Evolutionary conservation across 257 asterid species (phyloP).

Genomic region (Anisodus tanguticus): DNA sequence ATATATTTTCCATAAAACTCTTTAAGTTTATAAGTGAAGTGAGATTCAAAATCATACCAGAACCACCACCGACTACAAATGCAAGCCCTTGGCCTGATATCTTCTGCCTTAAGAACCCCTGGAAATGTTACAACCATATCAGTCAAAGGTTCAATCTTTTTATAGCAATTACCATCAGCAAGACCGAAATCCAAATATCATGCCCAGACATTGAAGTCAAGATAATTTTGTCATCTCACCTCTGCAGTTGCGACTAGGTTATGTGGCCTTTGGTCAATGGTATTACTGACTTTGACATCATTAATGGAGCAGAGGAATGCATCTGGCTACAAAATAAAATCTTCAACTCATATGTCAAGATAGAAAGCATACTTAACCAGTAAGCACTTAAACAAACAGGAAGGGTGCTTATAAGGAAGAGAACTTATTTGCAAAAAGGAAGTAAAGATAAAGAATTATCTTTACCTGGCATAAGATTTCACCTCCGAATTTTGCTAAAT

Average conservation of each 20-base stretch:
- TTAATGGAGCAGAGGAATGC: slow-evolving; percentile 94
- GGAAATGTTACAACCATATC: slow-evolving; percentile 41
- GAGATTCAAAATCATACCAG: slow-evolving; percentile 63
- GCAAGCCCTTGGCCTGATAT: slow-evolving; percentile 98
- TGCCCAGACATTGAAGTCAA: slow-evolving; percentile 8
- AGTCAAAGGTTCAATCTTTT: slow-evolving; percentile 25
- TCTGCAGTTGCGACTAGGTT: slow-evolving; percentile 74
- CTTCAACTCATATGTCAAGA: slow-evolving; percentile 42
- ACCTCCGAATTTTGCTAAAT: slow-evolving; percentile 79
- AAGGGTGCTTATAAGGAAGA: background rate
- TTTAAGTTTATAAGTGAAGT: background rate
- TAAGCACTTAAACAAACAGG: background rate
- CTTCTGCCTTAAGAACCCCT: slow-evolving; percentile 98
- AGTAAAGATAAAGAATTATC: background rate
- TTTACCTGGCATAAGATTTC: slow-evolving; percentile 61
- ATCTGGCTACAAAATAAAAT: slow-evolving; percentile 74
- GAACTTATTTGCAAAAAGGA: background rate
- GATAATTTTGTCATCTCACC: slow-evolving; percentile 53
- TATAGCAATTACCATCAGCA: slow-evolving; percentile 8
- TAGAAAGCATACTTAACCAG: slow-evolving; percentile 29
- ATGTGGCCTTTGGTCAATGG: slow-evolving; percentile 84
- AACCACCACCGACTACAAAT: slow-evolving; percentile 90
- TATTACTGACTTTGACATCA: slow-evolving; percentile 89
- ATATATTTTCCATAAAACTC: slow-evolving; percentile 6
- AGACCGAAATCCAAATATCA: background rate